phyloP scores from a whole-genome alignment of 1,284 basidiomycete genomes.

The Trichosporon coremiiforme region DNA sequence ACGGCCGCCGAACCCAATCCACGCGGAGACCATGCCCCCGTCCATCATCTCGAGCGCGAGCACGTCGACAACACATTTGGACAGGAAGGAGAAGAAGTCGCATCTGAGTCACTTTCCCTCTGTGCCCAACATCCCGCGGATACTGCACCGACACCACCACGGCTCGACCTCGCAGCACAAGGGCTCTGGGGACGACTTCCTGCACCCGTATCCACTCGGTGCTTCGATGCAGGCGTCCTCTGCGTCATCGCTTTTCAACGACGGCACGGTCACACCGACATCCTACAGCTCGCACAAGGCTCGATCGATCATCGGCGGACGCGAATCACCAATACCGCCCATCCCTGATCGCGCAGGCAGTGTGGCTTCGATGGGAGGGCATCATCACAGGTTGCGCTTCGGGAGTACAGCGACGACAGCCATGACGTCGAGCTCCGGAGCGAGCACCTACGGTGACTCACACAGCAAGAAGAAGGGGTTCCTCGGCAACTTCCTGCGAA shows the following conservation, averaged over 20 bases:
- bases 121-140: slow-evolving; percentile 37
- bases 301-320: slow-evolving; percentile 5
- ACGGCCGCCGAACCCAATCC: neutral
- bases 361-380: slow-evolving; percentile 5
- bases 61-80: slow-evolving; percentile 14
- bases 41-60: slow-evolving; percentile 9
- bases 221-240: neutral
- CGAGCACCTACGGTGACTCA: slow-evolving; percentile 23
- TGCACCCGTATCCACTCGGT: slow-evolving; percentile 13
- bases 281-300: slow-evolving; percentile 10
- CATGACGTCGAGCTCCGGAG: slow-evolving; percentile 18
- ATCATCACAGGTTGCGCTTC: slow-evolving; percentile 34
- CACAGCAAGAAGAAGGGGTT: slow-evolving; percentile 49
- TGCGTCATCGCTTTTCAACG: neutral
- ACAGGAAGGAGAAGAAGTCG: slow-evolving; percentile 29
- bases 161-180: slow-evolving; percentile 31
- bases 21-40: slow-evolving; percentile 17
- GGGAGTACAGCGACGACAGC: slow-evolving; percentile 34
- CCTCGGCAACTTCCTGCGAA: slow-evolving; percentile 33
- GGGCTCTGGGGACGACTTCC: slow-evolving; percentile 17
- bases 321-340: slow-evolving; percentile 11
- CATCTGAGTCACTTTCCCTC: slow-evolving; percentile 41
- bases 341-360: slow-evolving; percentile 10
- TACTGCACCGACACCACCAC: slow-evolving; percentile 28
- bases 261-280: slow-evolving; percentile 15